phyloP scores from a whole-genome alignment of 2,329 filamentous ascomycete species.

The Trematosphaeria pertusa region DNA sequence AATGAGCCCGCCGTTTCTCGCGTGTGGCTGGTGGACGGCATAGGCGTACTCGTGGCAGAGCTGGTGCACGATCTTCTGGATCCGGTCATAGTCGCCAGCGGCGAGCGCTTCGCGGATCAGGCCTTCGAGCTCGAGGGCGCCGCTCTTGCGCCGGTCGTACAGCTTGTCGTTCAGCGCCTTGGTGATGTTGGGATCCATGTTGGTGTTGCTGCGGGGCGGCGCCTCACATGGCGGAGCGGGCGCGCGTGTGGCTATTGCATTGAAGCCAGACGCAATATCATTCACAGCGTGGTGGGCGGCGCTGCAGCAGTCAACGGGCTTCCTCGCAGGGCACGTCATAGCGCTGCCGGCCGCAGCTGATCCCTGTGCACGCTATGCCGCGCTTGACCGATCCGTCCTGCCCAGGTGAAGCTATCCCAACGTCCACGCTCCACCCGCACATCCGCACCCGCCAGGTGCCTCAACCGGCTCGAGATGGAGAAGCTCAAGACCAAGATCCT shows the following conservation, averaged over 20 bases:
- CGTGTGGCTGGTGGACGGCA: constrained; percentile 94
- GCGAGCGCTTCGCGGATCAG: constrained; percentile 84
- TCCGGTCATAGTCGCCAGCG: constrained; percentile 77
- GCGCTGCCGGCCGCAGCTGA: constrained; percentile 16
- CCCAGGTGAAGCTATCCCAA: constrained; percentile 8
- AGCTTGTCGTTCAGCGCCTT: constrained; percentile 96
- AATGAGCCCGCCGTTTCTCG: constrained; percentile 93
- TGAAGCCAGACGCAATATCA: neutral
- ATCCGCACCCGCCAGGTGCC: constrained; percentile 29
- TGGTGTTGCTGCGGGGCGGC: constrained; percentile 21
- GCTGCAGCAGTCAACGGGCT: too few species aligned
- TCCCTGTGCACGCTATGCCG: constrained; percentile 23
- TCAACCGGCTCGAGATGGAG: constrained; percentile 34
- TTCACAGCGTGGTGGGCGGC: too few species aligned
- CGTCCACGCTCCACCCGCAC: constrained; percentile 10
- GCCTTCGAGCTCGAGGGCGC: constrained; percentile 91
- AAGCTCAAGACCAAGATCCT: constrained; percentile 43
- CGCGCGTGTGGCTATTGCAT: constrained; percentile 7
- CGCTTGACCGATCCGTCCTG: constrained; percentile 18
- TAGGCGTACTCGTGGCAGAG: constrained; percentile 98
- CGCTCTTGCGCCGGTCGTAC: constrained; percentile 97
- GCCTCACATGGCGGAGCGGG: constrained; percentile 34
- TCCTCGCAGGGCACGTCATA: constrained; percentile 44
- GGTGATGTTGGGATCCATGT: constrained; percentile 88
- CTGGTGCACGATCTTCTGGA: constrained; percentile 90